Evolutionary conservation across 2,329 filamentous ascomycete species (phyloP).

Genomic region (Claviceps paspali): DNA sequence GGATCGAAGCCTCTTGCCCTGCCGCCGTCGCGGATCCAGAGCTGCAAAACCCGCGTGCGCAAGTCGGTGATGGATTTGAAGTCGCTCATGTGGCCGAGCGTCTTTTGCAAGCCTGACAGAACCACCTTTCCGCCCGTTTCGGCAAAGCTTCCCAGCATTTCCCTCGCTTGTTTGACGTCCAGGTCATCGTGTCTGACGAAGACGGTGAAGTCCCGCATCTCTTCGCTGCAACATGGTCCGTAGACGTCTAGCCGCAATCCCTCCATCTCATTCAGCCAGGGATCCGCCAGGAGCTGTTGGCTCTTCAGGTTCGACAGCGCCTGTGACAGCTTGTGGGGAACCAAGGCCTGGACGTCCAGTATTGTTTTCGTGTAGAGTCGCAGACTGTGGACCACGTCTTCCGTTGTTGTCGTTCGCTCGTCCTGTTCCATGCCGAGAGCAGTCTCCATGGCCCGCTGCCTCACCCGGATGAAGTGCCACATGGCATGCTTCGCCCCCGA

Average conservation of each 20-base stretch:
- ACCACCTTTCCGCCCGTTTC: slow-evolving; percentile 43
- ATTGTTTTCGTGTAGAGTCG: slow-evolving; percentile 64
- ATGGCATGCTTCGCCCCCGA: slow-evolving; percentile 68
- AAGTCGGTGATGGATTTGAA: slow-evolving; percentile 56
- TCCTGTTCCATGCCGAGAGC: slow-evolving; percentile 40
- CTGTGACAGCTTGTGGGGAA: slow-evolving; percentile 57
- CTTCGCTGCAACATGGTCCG: slow-evolving; percentile 65
- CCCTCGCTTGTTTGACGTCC: slow-evolving; percentile 41
- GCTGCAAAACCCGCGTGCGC: slow-evolving; percentile 53
- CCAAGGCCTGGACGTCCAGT: slow-evolving; percentile 58
- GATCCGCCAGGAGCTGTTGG: slow-evolving; percentile 56
- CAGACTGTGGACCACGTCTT: slow-evolving; percentile 48
- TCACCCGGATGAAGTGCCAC: slow-evolving; percentile 59
- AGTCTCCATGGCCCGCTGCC: slow-evolving; percentile 51
- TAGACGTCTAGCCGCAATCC: slow-evolving; percentile 65
- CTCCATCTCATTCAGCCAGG: slow-evolving; percentile 47
- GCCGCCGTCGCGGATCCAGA: slow-evolving; percentile 58
- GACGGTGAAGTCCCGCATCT: slow-evolving; percentile 72
- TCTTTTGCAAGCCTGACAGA: slow-evolving; percentile 44
- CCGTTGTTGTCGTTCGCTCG: slow-evolving; percentile 21
- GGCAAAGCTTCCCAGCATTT: slow-evolving; percentile 50
- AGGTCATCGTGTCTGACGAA: slow-evolving; percentile 74
- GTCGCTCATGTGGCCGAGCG: slow-evolving; percentile 43
- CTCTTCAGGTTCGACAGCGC: slow-evolving; percentile 54
- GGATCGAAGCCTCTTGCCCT: slow-evolving; percentile 52